Evolutionary conservation across 495 filamentous ascomycete species (phyloP), one percentile per base, ranked within the genome.

Genomic region (Bombardia bombarda): DNA sequence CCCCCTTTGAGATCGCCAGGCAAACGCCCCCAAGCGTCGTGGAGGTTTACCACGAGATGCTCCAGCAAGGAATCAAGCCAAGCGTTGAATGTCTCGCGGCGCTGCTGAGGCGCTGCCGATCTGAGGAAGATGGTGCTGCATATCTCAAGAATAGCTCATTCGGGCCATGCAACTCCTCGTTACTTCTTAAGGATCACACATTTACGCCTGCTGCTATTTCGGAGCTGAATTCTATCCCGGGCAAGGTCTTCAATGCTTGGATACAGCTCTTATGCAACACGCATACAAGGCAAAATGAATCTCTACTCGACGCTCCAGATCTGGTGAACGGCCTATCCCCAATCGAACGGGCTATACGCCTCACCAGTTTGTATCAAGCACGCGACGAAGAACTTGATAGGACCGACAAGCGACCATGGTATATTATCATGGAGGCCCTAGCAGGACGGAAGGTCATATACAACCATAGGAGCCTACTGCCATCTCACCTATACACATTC

Each of bases 41-140:
- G 0, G 56, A 66, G 28, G 41, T 73, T 8, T 73, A 72, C 36
- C 36, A 57, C 10, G 45, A 42, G 35, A 70, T 73, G 66, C 40
- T 60, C 6, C 40, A 42, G 1, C 47, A 55, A 0, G 63, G 66
- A 4, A 40, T 69, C 35, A 57, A 45, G 40, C 67, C 69, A 0
- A 32, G 45, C 18, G 60, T 57, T 0, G 14, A 49, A 26, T 68
- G 62, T 18, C 60, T 72, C 13, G 41, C 42, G 12, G 46, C 56
- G 0, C 57, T 73, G 2, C 9, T 73, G 24, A 5, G 57, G 68
- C 34, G 57, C 68, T 3, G 32, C 14, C 0, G 62, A 63, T 5
- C 45, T 59, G 22, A 40, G 52, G 24, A 46, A n/a, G n/a, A 44
- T 32, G 68, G 54, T 6, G 5, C 50, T n/a, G 47, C 41, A 23